phyloP scores from a whole-genome alignment of 148 eudicot species.

The Tetragonia tetragonoides region DNA sequence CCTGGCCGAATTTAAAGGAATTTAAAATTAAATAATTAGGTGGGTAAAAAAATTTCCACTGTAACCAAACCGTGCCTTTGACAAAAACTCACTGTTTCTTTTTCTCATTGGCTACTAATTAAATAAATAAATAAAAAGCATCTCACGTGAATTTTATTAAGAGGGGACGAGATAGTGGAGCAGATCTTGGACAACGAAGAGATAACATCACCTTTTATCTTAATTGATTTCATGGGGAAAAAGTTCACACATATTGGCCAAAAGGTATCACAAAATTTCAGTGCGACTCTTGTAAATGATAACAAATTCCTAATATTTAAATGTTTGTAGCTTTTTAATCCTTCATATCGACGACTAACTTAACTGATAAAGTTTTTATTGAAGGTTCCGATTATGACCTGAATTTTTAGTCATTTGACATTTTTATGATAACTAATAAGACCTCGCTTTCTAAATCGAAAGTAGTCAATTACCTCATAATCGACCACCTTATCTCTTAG shows the following conservation, averaged over 20 bases:
- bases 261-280: constrained; percentile 22
- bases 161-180: constrained; percentile 12
- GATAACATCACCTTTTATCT: constrained; percentile 21
- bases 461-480: background rate
- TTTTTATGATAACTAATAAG: background rate
- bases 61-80: constrained; percentile 19
- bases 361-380: background rate
- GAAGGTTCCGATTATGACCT: too few species aligned
- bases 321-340: too few species aligned
- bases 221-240: constrained; percentile 18
- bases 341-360: background rate
- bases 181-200: constrained; percentile 15
- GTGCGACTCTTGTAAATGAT: background rate
- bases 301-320: too few species aligned
- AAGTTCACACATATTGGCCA: constrained; percentile 19
- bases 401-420: too few species aligned
- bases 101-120: background rate
- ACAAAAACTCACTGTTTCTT: background rate
- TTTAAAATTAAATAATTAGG: background rate
- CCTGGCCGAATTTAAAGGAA: constrained; percentile 15
- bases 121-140: constrained; percentile 6
- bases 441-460: background rate
- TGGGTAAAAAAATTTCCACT: constrained; percentile 8
- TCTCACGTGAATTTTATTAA: constrained; percentile 26
- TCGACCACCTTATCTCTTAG: background rate